These are phyloP conservation scores for Pseudocercospora cruenta DNA, from an alignment of 2,329 filamentous ascomycete species.

Conservation along the genomic window DNA sequence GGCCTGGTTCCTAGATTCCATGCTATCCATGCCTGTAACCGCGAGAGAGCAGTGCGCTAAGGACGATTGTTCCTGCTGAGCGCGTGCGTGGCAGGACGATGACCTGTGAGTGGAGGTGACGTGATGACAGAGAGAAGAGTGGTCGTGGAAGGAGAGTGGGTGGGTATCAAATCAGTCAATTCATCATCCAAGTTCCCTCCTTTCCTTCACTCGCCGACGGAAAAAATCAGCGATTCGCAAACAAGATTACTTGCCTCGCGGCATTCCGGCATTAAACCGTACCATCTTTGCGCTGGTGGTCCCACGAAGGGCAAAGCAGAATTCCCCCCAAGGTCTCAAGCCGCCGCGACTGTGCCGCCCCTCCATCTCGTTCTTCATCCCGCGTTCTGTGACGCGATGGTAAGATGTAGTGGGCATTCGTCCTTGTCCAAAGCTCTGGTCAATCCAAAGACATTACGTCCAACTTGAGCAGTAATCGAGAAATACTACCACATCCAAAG, in stretches of 20 bases:
- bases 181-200: background rate
- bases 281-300: background rate
- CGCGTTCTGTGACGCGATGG: background rate
- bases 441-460: background rate
- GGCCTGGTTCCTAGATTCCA: too few relatives aligned
- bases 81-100: background rate
- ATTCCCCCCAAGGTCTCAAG: background rate
- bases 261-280: background rate
- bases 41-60: too few relatives aligned
- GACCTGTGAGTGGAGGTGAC: too few relatives aligned
- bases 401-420: background rate
- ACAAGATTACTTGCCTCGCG: background rate
- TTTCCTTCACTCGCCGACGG: background rate
- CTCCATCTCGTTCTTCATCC: background rate
- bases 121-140: too few relatives aligned
- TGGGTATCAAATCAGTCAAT: background rate
- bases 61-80: background rate
- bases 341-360: background rate
- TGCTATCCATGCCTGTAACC: too few relatives aligned
- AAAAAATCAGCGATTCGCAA: background rate
- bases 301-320: background rate
- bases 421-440: background rate
- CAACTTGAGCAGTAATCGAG: background rate
- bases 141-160: too few relatives aligned
- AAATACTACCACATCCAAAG: constrained; percentile 25